These are phyloP conservation scores for Chaetomium cochliodes DNA, from an alignment of 495 filamentous ascomycete species.

Conservation along the genomic window DNA sequence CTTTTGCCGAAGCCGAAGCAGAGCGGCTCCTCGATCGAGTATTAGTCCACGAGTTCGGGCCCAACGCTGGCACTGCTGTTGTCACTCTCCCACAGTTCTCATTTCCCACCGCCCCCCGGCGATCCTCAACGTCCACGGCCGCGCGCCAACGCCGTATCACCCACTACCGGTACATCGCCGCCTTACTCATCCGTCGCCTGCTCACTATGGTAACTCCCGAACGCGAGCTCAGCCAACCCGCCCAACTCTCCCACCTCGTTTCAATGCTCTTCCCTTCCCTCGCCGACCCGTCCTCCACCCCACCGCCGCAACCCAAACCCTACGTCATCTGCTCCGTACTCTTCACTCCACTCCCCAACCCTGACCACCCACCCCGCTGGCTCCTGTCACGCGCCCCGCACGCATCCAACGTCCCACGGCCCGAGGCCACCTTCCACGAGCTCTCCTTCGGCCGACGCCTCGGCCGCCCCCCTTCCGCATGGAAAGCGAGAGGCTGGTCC, in stretches of 20 bases:
- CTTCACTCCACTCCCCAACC: conserved; percentile 47
- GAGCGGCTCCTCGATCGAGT: conserved; percentile 33
- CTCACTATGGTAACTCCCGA: conserved; percentile 44
- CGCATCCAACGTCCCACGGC: conserved; percentile 32
- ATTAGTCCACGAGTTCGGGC: conserved; percentile 42
- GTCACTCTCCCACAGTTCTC: conserved; percentile 42
- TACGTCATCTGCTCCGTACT: conserved; percentile 57
- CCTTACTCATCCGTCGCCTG: conserved; percentile 41
- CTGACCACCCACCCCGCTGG: conserved; percentile 33
- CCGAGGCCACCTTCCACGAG: conserved; percentile 19
- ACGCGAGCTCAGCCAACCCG: conserved; percentile 31
- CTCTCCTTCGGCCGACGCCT: conserved; percentile 18
- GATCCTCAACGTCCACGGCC: conserved; percentile 17
- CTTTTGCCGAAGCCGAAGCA: conserved; percentile 38
- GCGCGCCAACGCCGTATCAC: conserved; percentile 32
- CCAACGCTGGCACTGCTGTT: conserved; percentile 41
- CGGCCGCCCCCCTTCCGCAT: neutral
- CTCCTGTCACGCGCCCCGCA: conserved; percentile 44
- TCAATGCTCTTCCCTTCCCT: conserved; percentile 41
- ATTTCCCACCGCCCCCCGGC: conserved; percentile 18
- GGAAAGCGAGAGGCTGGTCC: conserved; percentile 29
- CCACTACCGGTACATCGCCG: conserved; percentile 41
- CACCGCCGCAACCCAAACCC: conserved; percentile 35
- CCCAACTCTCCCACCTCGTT: conserved; percentile 39
- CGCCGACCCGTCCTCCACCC: neutral